Evolutionary conservation across 169 alveolate genomes (phyloP).

Genomic region (Cryptosporidium sp.): DNA sequence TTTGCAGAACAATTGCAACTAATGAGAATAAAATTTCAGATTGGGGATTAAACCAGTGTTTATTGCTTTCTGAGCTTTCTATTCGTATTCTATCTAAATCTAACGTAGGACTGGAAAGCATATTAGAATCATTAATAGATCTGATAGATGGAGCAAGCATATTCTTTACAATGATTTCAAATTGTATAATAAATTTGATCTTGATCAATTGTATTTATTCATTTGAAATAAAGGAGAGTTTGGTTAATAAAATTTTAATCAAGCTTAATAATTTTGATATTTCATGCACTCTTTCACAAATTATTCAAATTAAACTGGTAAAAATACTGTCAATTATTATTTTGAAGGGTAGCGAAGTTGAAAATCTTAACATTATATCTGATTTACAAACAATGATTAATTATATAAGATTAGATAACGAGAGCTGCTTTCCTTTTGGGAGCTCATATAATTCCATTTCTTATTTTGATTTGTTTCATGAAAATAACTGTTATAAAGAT

Average conservation of each 20-base stretch:
- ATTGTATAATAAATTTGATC: constrained; percentile 17
- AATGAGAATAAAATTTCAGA: constrained; percentile 2
- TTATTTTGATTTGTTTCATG: neutral
- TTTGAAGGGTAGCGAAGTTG: neutral
- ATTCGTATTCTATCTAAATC: constrained; percentile 12
- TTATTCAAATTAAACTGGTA: constrained; percentile 1
- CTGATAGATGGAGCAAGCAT: neutral
- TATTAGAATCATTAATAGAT: constrained; percentile 9
- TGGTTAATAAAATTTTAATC: constrained; percentile 9
- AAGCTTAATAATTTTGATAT: neutral
- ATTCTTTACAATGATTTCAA: constrained; percentile 10
- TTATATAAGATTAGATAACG: neutral
- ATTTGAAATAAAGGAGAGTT: neutral
- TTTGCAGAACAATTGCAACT: constrained; percentile 26
- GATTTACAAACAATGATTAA: neutral
- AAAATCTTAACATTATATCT: neutral
- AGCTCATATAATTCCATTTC: constrained; percentile 55
- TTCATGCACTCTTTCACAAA: neutral
- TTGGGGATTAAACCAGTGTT: constrained; percentile 38
- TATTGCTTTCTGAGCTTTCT: constrained; percentile 15
- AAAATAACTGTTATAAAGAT: neutral
- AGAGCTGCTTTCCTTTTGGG: constrained; percentile 57
- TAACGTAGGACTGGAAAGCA: neutral
- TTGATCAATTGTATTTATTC: constrained; percentile 36
- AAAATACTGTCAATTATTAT: constrained; percentile 46